Conservation (phyloP, 352 stramenopile genomes). For the Pythium apleroticum region DNA sequence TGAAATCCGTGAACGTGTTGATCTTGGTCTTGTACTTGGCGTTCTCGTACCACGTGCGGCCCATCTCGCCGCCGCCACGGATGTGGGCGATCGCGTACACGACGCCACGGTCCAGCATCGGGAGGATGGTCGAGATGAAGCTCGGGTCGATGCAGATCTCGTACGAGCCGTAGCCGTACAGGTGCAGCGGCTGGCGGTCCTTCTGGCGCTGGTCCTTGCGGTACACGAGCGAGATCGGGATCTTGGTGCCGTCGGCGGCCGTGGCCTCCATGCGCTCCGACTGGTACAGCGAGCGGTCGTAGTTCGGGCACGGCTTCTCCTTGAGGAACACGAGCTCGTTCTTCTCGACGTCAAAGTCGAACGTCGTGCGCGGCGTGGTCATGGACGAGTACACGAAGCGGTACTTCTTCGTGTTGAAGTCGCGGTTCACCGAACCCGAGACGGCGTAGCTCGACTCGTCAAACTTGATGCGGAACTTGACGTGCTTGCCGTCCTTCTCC, state of each 20-base stretch:
- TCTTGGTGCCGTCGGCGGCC: slow-evolving; percentile 83
- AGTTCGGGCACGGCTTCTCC: slow-evolving; percentile 91
- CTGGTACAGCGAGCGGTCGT: slow-evolving; percentile 91
- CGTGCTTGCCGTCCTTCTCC: slow-evolving; percentile 37
- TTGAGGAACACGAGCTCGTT: slow-evolving; percentile 84
- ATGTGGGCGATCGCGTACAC: slow-evolving; percentile 98
- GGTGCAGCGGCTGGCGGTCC: slow-evolving; percentile 73
- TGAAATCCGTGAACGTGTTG: slow-evolving; percentile 98
- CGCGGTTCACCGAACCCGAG: slow-evolving; percentile 66
- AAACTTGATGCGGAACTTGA: slow-evolving; percentile 79
- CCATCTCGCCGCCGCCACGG: slow-evolving; percentile 96
- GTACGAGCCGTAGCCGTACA: slow-evolving; percentile 97
- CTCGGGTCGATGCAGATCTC: slow-evolving; percentile 92
- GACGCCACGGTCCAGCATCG: slow-evolving; percentile 94
- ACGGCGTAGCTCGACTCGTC: slow-evolving; percentile 91
- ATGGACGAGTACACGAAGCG: slow-evolving; percentile 93
- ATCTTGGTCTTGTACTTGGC: slow-evolving; percentile 97
- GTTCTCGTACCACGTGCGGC: slow-evolving; percentile 96
- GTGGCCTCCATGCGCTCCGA: slow-evolving; percentile 89
- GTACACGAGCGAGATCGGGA: slow-evolving; percentile 85
- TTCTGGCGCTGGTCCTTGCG: slow-evolving; percentile 57
- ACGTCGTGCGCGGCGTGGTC: slow-evolving; percentile 87
- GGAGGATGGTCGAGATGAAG: slow-evolving; percentile 90
- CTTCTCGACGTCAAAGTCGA: slow-evolving; percentile 82
- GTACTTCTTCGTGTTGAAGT: slow-evolving; percentile 90